Base-by-base conservation (phyloP, 352 stramenopile species). In the Phytopythium mirpurense region DNA sequence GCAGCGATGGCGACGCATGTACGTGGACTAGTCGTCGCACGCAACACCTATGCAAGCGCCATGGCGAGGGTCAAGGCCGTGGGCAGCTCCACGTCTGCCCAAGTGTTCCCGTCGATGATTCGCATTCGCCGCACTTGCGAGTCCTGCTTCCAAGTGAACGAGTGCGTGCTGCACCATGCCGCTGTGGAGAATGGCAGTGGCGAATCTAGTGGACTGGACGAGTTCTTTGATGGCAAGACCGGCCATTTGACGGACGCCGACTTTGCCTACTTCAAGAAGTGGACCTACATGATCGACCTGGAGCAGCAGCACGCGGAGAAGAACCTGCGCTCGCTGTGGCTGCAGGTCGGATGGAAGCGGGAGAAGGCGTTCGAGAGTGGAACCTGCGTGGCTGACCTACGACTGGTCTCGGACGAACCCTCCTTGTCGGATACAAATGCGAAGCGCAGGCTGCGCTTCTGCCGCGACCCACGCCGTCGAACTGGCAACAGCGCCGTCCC, bases 151-250 rank as follows among this genome's bases (percentile, higher is more conserved):
- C 81, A 93, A 43, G 19, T 78, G 16, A 60, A 91, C 41, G 86
- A 95, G 51, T 96, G 88, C 46, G 65, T 96, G n/a, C 57, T 96
- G 23, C 78, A 93, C 52, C 88, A 96, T 54, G 69, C 72, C 16
- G 79, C 83, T 5, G 70, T 83, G 0, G 86, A 96, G 46, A 84
- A 86, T 47, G 86, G 88, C 27, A 85, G 63, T 38, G 51, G 57
- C 2, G 64, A 78, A 51, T 88, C 79, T 4, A 90, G 81, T 57
- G 83, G 66, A 7, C 67, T 92, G 16, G 76, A 78, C 26, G 81
- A 91, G 14, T 15, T 89, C 5, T 93, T 93, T 53, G 63, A 72
- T 11, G 32, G 59, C 18, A 82, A 78, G 44, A 76, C 78, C 1
- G 65, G 65, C 0, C 83, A 93, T 59, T 67, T 93, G 24, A 50